Evolutionary conservation across 2,329 filamentous ascomycete genomes (phyloP).

Genomic region (Aureobasidium sp.): DNA sequence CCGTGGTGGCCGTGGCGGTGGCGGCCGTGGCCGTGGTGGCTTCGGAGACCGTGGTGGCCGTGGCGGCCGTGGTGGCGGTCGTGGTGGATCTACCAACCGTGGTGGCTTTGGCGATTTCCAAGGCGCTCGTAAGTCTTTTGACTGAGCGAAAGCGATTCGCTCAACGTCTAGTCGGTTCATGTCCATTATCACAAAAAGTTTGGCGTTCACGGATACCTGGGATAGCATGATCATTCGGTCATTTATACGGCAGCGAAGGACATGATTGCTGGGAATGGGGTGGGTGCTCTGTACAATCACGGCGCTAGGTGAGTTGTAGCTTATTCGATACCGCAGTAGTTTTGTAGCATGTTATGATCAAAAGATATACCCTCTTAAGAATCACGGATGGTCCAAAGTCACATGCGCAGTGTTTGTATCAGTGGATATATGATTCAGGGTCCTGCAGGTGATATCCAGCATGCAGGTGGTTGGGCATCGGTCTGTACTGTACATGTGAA

Average conservation of each 20-base stretch:
- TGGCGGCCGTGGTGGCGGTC: slow-evolving; percentile 44
- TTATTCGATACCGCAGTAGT: slow-evolving; percentile 9
- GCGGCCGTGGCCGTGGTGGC: slow-evolving; percentile 45
- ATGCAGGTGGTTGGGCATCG: slow-evolving; percentile 3
- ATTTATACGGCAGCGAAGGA: not conserved
- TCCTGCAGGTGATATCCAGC: not conserved
- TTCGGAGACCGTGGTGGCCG: slow-evolving; percentile 41
- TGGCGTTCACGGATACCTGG: slow-evolving; percentile 9
- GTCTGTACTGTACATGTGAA: not conserved
- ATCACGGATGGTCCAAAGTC: not conserved
- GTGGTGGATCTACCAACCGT: slow-evolving; percentile 34
- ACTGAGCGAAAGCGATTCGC: not conserved
- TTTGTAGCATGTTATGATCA: slow-evolving; percentile 7
- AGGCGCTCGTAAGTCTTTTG: slow-evolving; percentile 44
- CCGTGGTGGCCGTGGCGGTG: slow-evolving; percentile 44
- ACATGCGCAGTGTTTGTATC: not conserved
- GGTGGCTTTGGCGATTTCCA: slow-evolving; percentile 58
- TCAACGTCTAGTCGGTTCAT: not conserved
- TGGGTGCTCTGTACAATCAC: slow-evolving; percentile 4
- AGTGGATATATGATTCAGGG: not conserved
- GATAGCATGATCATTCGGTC: slow-evolving; percentile 6
- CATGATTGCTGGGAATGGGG: not conserved
- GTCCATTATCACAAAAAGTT: slow-evolving; percentile 7
- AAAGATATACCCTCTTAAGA: not conserved
- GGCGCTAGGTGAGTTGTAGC: slow-evolving; percentile 8